Base-by-base conservation (phyloP, 768 basidiomycete species). In the Tulasnella sp. region DNA sequence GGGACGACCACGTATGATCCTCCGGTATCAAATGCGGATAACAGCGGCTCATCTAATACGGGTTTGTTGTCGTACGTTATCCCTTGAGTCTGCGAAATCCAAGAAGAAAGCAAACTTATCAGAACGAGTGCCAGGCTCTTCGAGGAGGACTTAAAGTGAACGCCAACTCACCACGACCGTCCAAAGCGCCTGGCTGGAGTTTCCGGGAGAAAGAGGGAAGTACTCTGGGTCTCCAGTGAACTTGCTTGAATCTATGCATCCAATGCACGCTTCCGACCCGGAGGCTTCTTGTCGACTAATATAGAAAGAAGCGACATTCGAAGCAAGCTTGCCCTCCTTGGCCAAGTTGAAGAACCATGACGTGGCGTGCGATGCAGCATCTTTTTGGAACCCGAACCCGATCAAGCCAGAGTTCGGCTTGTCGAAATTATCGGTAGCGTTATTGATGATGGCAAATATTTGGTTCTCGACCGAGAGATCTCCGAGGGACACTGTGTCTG, bases 221-320 rank as follows among this genome's bases (percentile, higher is more conserved):
- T 60, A 60, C 58, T 60, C 58, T 22, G 58, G 58, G 9, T 60
- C 24, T 34, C 77, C 77, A 11, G 77, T 77, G 37, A 54, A 77
- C 77, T 58, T 58, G 44, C 44, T 31, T 28, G 77, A 58, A n/a
- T 77, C 58, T 8, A 58, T 28, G 37, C 77, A 77, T 28, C 77
- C 77, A 20, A 77, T 77, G 77, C 77, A 77, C 28, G 54, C 46
- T 37, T 77, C 77, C 6, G 77, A 77, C 6, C 50, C 77, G 6
- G 37, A 37, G 2, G 37, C 37, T 37, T 37, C 37, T 37, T 37
- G 37, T 37, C 37, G 37, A 37, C 37, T 37, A 37, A 37, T 37
- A 6, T 37, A 37, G 37, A 37, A 37, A 2, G 37, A 37, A 77
- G 37, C 22, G 58, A 60, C 28, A 28, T 60, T 60, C 58, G 58